Conservation (phyloP, 2,329 filamentous ascomycete species). For the Calonectria naviculata region DNA sequence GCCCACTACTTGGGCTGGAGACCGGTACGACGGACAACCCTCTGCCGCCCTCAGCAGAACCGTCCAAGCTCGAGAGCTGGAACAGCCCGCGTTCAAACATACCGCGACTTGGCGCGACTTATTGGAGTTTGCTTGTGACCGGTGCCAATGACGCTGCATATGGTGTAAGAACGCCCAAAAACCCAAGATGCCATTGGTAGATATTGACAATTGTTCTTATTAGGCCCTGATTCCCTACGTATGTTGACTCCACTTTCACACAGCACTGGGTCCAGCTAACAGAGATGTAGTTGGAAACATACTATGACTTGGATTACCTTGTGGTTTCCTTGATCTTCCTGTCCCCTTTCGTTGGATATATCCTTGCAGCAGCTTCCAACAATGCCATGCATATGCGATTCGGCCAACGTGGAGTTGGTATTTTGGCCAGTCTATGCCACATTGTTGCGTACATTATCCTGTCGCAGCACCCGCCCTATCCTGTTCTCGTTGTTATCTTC, state of each 20-base stretch:
- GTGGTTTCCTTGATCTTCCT: constrained; percentile 75
- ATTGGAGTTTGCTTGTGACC: constrained; percentile 68
- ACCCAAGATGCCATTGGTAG: neutral
- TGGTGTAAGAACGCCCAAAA: constrained; percentile 55
- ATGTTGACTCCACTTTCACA: constrained; percentile 30
- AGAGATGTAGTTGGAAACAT: constrained; percentile 45
- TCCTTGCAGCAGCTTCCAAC: constrained; percentile 69
- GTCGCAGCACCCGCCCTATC: constrained; percentile 74
- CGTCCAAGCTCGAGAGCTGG: constrained; percentile 28
- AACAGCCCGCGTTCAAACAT: constrained; percentile 50
- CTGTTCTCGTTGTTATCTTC: constrained; percentile 73
- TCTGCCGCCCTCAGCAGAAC: neutral
- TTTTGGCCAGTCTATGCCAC: constrained; percentile 70
- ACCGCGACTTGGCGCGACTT: constrained; percentile 61
- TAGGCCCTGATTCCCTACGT: constrained; percentile 61
- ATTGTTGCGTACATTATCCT: constrained; percentile 73
- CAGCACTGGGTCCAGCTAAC: neutral
- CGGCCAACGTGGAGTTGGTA: constrained; percentile 65
- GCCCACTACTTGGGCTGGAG: neutral
- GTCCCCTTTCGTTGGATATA: constrained; percentile 73
- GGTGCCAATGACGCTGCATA: constrained; percentile 70
- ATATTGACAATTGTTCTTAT: neutral
- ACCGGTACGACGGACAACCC: neutral
- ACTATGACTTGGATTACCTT: constrained; percentile 71
- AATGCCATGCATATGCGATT: constrained; percentile 53